These are phyloP conservation scores for Hymenoscyphus occultus DNA, from an alignment of 2,329 filamentous ascomycete species.

Conservation along the genomic window DNA sequence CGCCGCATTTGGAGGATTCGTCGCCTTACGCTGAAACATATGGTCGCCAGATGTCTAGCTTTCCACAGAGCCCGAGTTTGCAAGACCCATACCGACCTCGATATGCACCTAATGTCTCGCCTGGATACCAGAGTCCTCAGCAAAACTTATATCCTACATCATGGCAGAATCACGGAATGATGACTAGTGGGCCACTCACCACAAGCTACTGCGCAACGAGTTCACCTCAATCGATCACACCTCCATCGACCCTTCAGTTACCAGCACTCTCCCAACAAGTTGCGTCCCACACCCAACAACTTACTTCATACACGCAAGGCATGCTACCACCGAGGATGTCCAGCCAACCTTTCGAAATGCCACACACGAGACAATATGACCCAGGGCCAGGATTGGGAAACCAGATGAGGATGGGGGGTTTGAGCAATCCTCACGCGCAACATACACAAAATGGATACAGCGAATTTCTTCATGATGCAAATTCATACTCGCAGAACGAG, in stretches of 20 bases:
- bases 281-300: neutral
- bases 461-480: conserved; percentile 11
- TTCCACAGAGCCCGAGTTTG: conserved; percentile 19
- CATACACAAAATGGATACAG: conserved; percentile 8
- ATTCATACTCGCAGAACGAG: conserved; percentile 6
- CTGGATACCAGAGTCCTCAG: conserved; percentile 19
- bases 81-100: conserved; percentile 22
- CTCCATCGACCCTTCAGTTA: conserved; percentile 20
- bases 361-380: conserved; percentile 20
- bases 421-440: conserved; percentile 23
- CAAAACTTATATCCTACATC: conserved; percentile 18
- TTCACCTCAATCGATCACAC: conserved; percentile 25
- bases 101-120: conserved; percentile 11
- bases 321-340: conserved; percentile 22
- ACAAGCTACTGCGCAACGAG: conserved; percentile 22
- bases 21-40: conserved; percentile 4
- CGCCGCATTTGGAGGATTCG: conserved; percentile 21
- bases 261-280: conserved; percentile 18
- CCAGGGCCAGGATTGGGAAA: conserved; percentile 14
- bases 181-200: conserved; percentile 16
- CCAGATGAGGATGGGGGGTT: conserved; percentile 23
- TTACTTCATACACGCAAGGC: conserved; percentile 6
- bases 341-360: conserved; percentile 18
- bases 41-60: conserved; percentile 11
- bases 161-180: conserved; percentile 19